Evolutionary conservation across 768 basidiomycete species (phyloP).

Genomic region (Kwoniella sp.): DNA sequence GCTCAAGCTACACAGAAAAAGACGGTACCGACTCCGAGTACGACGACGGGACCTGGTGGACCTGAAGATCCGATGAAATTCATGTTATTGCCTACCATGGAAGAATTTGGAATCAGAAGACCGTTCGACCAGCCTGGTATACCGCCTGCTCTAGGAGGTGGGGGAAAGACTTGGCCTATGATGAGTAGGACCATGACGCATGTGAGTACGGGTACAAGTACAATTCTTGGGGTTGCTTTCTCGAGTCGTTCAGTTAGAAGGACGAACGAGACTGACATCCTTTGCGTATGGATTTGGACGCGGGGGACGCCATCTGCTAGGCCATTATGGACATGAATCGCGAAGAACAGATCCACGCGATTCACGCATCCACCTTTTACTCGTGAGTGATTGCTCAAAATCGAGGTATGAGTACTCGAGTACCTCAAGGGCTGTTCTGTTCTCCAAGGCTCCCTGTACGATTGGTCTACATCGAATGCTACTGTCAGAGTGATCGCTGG

Average conservation of each 20-base stretch:
- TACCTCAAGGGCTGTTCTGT: too few relatives aligned
- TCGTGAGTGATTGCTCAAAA: background rate
- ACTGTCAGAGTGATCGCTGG: too few relatives aligned
- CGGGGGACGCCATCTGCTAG: too few relatives aligned
- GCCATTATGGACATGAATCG: slow-evolving; percentile 33
- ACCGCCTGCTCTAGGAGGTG: slow-evolving; percentile 21
- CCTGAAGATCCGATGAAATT: slow-evolving; percentile 22
- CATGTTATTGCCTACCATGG: slow-evolving; percentile 40
- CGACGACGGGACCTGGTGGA: background rate
- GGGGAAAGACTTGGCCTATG: slow-evolving; percentile 45
- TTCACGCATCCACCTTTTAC: slow-evolving; percentile 11
- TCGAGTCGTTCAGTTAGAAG: too few relatives aligned
- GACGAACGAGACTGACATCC: too few relatives aligned
- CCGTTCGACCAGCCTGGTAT: slow-evolving; percentile 44
- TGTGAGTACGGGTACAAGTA: slow-evolving; percentile 36
- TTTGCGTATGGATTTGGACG: too few relatives aligned
- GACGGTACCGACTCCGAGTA: background rate
- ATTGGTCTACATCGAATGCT: too few relatives aligned
- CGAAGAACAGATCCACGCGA: slow-evolving; percentile 38
- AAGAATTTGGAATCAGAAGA: slow-evolving; percentile 46
- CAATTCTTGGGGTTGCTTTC: too few relatives aligned
- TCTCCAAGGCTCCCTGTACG: too few relatives aligned
- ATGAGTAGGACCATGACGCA: slow-evolving; percentile 52
- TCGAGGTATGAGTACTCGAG: too few relatives aligned
- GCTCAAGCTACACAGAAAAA: background rate